Evolutionary conservation across 2,329 filamentous ascomycete genomes (phyloP), one percentile per base, ranked within the genome.

Genomic region (Ascochyta lentis): DNA sequence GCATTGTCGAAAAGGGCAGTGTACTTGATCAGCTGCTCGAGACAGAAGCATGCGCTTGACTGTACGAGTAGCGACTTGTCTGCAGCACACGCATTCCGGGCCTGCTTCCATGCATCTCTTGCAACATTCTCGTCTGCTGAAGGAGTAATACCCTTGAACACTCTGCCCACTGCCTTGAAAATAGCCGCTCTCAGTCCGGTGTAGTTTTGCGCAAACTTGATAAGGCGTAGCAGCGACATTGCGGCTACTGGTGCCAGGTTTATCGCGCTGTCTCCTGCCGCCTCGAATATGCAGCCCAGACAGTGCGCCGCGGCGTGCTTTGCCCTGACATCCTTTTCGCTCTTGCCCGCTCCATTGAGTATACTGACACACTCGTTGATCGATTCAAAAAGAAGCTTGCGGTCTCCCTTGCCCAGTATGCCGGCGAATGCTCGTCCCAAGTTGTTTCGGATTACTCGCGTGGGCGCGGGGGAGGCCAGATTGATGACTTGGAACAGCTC

Each of bases 81-180:
- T 56, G 82, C 83, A 0, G 87, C 83, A 26, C 89, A 89, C 64
- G 89, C 84, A 74, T 83, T 91, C 60, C 95, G 87, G 24, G 88
- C 89, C 73, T 94, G 90, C 76, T 97, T 99, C 92, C 92, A 98
- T 15, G 96, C 86, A 73, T 97, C 93, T 69, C 92, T 87, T n/a
- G 90, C 90, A 34, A 93, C 82, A 50, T 80, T 81, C 75, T 99
- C 95, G 66, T 99, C 95, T 67, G 94, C 83, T 57, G 91, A 92
- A 5, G 83, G 81, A 51, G 85, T 84, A 26, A 97, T 86, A 74
- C 93, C 94, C 55, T 83, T 83, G 24, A 89, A 82, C 37, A 97
- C 84, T 77, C 92, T 93, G 38, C 85, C 87, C 44, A 96, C 77
- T 0, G 92, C 86, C 40, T 81, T 84, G 69, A 96, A 91, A 22